Percentiles rank a stretch among this genome's conserved stretches.
phyloP scores from a whole-genome alignment of 2,329 filamentous ascomycete species.

The Zymoseptoria ardabiliae region DNA sequence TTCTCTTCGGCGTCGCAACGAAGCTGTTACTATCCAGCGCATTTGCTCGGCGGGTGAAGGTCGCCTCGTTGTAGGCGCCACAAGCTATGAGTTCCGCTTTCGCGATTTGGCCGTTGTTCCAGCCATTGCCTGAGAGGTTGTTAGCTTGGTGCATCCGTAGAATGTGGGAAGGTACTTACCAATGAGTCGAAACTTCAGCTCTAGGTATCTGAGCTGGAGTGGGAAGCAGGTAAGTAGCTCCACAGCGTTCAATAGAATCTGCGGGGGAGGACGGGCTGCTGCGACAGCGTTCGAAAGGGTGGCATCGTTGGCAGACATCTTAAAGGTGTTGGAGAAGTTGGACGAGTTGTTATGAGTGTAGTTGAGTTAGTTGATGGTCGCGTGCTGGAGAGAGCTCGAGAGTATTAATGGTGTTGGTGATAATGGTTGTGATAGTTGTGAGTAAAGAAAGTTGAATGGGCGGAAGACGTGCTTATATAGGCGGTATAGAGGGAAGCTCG shows the following conservation, averaged over 20 bases:
- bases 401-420: background rate
- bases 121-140: conserved; percentile 1
- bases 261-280: background rate
- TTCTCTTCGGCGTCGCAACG: no score
- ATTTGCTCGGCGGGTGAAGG: background rate
- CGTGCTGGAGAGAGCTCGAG: background rate
- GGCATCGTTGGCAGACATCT: background rate
- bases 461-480: background rate
- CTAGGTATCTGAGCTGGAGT: conserved; percentile 6
- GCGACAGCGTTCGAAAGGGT: background rate
- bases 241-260: conserved; percentile 2
- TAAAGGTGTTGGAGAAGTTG: background rate
- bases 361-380: background rate
- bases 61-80: background rate
- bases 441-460: background rate
- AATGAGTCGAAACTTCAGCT: conserved; percentile 7
- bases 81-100: conserved; percentile 7
- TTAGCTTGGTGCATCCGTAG: background rate
- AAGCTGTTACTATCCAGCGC: no score
- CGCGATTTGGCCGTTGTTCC: conserved; percentile 6
- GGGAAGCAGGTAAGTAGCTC: conserved; percentile 14
- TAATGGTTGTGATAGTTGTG: background rate
- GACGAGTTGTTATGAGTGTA: background rate
- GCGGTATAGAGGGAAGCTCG: background rate
- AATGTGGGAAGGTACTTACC: no score